These are phyloP conservation scores for Malassezia sympodialis DNA, from an alignment of 1,284 basidiomycete genomes.

Conservation along the genomic window DNA sequence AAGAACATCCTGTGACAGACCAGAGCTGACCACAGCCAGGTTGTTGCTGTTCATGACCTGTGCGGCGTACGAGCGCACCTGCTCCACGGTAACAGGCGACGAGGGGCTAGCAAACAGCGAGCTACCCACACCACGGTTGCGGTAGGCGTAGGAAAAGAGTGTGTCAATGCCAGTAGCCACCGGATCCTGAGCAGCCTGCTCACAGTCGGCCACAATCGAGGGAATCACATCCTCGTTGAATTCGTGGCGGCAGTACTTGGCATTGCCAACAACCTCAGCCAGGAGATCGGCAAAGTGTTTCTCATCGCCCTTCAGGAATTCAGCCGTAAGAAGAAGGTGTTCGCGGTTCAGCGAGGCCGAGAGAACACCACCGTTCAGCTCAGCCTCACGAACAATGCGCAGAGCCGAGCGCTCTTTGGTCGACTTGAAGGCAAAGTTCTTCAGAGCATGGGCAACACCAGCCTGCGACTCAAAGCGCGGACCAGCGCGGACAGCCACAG, in stretches of 20 bases:
- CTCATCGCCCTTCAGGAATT: conserved; percentile 94
- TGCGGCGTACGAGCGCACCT: conserved; percentile 36
- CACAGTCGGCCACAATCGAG: conserved; percentile 33
- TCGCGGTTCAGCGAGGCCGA: conserved; percentile 77
- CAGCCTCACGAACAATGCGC: conserved; percentile 80
- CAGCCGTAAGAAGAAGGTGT: conserved; percentile 81
- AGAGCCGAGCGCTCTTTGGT: conserved; percentile 63
- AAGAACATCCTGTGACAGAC: conserved; percentile 31
- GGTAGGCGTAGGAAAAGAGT: conserved; percentile 43
- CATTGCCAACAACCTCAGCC: conserved; percentile 35
- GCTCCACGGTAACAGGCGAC: conserved; percentile 33
- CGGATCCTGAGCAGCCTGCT: conserved; percentile 31
- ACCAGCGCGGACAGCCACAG: conserved; percentile 17
- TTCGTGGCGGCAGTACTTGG: conserved; percentile 39
- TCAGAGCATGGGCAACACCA: conserved; percentile 17
- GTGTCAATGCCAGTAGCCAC: conserved; percentile 34
- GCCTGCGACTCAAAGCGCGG: conserved; percentile 14
- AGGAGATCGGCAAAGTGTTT: conserved; percentile 44
- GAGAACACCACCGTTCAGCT: conserved; percentile 86
- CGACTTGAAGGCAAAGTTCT: conserved; percentile 37
- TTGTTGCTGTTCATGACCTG: conserved; percentile 21
- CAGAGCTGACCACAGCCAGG: conserved; percentile 42
- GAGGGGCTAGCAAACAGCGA: conserved; percentile 43
- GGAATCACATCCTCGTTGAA: conserved; percentile 45
- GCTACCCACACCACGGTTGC: conserved; percentile 37